Evolutionary conservation across 2,329 filamentous ascomycete genomes (phyloP), one percentile per base, ranked within the genome.

Genomic region (Acephala macrosclerotiorum): DNA sequence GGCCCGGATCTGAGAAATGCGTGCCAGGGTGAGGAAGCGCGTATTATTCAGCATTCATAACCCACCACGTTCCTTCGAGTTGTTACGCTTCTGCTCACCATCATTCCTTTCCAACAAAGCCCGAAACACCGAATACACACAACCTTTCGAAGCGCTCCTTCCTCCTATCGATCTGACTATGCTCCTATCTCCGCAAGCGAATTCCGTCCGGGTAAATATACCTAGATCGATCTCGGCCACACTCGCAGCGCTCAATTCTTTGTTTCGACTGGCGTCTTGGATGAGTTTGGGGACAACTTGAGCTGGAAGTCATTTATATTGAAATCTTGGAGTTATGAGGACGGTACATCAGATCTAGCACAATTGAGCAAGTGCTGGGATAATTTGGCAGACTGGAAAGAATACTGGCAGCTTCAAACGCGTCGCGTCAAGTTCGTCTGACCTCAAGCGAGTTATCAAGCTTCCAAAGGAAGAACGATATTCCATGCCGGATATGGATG

Each of bases 391-490:
- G 25, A 33, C 3, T 5, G 26, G 22, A 6, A 53, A 33, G 25
- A 33, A 18, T 18, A 18, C 49, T 12, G 16, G 16, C 14, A 29
- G 26, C n/a, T 22, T 22, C 20, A n/a, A 26, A 49, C 20, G 45
- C 11, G 22, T 49, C 20, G 22, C 9, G 20, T 26, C 45, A 25
- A 14, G 45, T 6, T 12, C n/a, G n/a, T n/a, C 20, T 7, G 38
- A n/a, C 26, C 22, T 16, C 25, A 12, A 3, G 45, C 9, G 25
- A 53, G 14, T 18, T 18, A 18, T 33, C 22, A 25, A 26, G 49
- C 49, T 33, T 29, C 26, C 25, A 29, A 25, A 29, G 49, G 49
- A 53, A 29, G 25, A 53, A 29, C 49, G 26, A 53, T 53, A 53
- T 18, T 53, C 26, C 49, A 49, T 20, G 45, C n/a, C n/a, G 26